Conservation (phyloP, 2,329 filamentous ascomycete genomes). For the Trichoderma sp. region DNA sequence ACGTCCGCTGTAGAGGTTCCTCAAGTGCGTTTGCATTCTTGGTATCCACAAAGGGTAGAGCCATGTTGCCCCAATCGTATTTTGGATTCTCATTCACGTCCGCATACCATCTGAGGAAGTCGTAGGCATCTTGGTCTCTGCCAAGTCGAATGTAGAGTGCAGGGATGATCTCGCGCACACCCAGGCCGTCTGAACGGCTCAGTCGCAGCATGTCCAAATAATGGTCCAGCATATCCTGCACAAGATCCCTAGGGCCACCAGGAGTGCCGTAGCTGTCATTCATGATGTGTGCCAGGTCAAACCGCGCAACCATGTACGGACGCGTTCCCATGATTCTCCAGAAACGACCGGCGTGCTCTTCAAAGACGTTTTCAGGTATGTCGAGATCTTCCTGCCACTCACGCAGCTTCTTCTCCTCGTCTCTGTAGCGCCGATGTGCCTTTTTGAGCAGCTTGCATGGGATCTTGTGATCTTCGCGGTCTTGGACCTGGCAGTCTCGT, state of each 20-base stretch:
- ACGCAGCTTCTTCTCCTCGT: conserved; percentile 44
- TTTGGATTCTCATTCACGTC: conserved; percentile 22
- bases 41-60: conserved; percentile 37
- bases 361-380: conserved; percentile 40
- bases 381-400: conserved; percentile 33
- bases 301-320: conserved; percentile 46
- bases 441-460: conserved; percentile 44
- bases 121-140: conserved; percentile 53
- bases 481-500: conserved; percentile 44
- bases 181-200: conserved; percentile 47
- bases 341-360: conserved; percentile 44
- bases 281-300: conserved; percentile 34
- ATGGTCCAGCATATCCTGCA: conserved; percentile 43
- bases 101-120: conserved; percentile 44
- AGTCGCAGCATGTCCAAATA: conserved; percentile 48
- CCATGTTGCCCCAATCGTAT: conserved; percentile 30
- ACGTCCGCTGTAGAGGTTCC: not conserved
- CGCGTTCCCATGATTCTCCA: conserved; percentile 45
- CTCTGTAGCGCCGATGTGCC: conserved; percentile 32
- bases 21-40: conserved; percentile 47
- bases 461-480: conserved; percentile 43
- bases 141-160: conserved; percentile 47
- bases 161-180: conserved; percentile 45
- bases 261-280: conserved; percentile 36
- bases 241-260: conserved; percentile 33